Conservation (phyloP, 1,139 yeast species). For the Geotrichum australiense region DNA sequence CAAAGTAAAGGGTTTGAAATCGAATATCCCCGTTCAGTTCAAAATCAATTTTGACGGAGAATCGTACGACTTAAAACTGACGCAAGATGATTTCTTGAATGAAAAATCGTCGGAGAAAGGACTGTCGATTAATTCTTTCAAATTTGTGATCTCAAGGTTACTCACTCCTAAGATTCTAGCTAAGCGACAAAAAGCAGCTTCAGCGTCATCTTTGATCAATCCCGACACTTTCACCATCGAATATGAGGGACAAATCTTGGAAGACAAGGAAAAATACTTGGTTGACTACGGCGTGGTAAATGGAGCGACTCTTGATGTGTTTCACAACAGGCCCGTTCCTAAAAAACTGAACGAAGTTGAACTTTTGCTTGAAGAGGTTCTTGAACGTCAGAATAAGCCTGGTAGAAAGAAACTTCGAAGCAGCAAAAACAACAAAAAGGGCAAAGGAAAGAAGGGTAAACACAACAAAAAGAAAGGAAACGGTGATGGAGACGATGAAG, state of each 20-base stretch:
- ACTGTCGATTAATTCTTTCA: conserved; percentile 55
- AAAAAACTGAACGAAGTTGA: conserved; percentile 7
- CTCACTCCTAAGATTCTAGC: conserved; percentile 8
- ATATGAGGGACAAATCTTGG: not conserved
- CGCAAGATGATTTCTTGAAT: conserved; percentile 54
- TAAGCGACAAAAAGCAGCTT: conserved; percentile 3
- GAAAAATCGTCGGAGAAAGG: conserved; percentile 60
- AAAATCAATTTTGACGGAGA: not conserved
- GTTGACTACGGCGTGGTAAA: conserved; percentile 1
- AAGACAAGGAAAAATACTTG: not conserved
- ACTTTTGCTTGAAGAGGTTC: conserved; percentile 1
- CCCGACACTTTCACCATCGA: not conserved
- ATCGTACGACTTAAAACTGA: not conserved
- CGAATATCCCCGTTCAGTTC: not conserved
- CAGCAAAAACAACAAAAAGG: conserved; percentile 14
- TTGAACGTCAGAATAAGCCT: conserved; percentile 17
- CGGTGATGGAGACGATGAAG: conserved; percentile 5
- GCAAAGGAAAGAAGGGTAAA: conserved; percentile 13
- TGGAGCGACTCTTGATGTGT: not conserved
- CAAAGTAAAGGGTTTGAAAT: not conserved
- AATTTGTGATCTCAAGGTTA: conserved; percentile 26
- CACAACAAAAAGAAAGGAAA: conserved; percentile 13
- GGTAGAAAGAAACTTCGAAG: conserved; percentile 13
- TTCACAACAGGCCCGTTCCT: conserved; percentile 9
- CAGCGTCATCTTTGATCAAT: not conserved